Conservation (phyloP, 2,329 filamentous ascomycete genomes). For the Penicillium sp. region DNA sequence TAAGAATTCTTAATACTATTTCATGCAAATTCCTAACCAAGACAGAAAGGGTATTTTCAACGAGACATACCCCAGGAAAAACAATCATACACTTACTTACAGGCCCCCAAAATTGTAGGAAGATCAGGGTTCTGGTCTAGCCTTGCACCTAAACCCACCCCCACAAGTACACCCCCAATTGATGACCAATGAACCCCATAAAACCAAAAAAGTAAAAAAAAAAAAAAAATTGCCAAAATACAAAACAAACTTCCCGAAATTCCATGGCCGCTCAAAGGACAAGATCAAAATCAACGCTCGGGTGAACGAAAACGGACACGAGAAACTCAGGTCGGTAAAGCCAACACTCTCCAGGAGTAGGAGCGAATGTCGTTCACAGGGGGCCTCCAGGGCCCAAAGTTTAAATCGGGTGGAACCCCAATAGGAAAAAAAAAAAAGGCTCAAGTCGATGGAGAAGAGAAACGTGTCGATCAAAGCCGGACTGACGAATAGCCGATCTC, state of each 20-base stretch:
- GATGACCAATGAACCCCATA: not conserved
- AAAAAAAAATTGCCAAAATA: not conserved
- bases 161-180: slow-evolving; percentile 3
- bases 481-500: slow-evolving; percentile 16
- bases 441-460: slow-evolving; percentile 9
- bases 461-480: slow-evolving; percentile 28
- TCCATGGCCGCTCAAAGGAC: not conserved
- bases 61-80: slow-evolving; percentile 7
- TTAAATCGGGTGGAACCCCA: slow-evolving; percentile 21
- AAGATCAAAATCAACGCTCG: slow-evolving; percentile 15
- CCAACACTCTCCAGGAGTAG: slow-evolving; percentile 23
- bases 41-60: not conserved
- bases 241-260: not conserved
- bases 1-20: not conserved
- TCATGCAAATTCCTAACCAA: not conserved
- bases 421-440: slow-evolving; percentile 1
- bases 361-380: slow-evolving; percentile 11
- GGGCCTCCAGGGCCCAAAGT: slow-evolving; percentile 21
- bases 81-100: not conserved
- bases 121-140: slow-evolving; percentile 8
- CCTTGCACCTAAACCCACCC: not conserved
- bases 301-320: slow-evolving; percentile 12
- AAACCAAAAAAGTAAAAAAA: not conserved
- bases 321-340: slow-evolving; percentile 10
- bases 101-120: not conserved